These are phyloP conservation scores for Eucalyptus curtisii DNA, from an alignment of 345 rosid species.

Conservation along the genomic window DNA sequence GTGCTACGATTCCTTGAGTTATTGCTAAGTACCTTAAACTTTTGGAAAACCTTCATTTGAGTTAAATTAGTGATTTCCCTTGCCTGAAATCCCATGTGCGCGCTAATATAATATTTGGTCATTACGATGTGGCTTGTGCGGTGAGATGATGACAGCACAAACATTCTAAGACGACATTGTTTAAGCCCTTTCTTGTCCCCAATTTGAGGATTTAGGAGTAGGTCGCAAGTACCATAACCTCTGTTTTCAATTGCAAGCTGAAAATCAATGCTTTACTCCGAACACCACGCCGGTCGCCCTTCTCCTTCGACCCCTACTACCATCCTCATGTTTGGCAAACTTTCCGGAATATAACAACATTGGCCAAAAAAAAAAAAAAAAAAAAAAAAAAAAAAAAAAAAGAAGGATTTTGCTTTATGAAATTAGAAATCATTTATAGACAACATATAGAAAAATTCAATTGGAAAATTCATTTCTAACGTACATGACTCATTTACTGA, in stretches of 20 bases:
- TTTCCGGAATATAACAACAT: neutral
- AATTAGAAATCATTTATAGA: no score
- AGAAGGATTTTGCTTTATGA: neutral
- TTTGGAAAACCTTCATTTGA: neutral
- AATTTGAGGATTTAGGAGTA: neutral
- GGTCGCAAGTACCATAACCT: neutral
- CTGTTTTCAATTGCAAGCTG: neutral
- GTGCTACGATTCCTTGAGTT: neutral
- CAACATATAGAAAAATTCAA: neutral
- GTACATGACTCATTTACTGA: neutral
- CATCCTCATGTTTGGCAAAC: neutral
- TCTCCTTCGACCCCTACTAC: neutral
- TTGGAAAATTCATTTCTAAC: no score
- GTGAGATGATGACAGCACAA: neutral
- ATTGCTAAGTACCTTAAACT: neutral
- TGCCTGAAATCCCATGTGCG: neutral
- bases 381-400: no score
- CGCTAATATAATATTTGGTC: neutral
- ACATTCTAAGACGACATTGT: neutral
- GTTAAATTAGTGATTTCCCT: neutral
- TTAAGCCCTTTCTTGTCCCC: neutral
- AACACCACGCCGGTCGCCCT: neutral
- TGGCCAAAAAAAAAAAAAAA: neutral
- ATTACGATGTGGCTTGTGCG: neutral
- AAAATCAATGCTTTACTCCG: neutral